Base-by-base conservation (phyloP, 306 rosid species). In the Trifolium dubium region DNA sequence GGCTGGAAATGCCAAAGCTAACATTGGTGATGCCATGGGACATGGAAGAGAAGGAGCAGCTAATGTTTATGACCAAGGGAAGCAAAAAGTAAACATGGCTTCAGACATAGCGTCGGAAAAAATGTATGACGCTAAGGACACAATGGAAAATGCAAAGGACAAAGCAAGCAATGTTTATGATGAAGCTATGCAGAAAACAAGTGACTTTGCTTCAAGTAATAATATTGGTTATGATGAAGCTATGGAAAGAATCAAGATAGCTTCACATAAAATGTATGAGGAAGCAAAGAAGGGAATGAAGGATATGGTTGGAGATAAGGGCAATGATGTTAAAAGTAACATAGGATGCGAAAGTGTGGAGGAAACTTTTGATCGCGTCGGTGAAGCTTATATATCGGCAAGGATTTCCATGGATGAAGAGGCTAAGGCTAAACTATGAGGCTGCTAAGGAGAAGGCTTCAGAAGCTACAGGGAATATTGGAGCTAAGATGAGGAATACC, bases 381-480 rank as follows among this genome's bases (percentile, higher is more conserved):
- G 40, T 10, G 83, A 79, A 32, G 41, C 79, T 1, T 83, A 73
- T 69, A 2, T 0, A 13, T 53, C 70, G 10, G 83, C 84, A 8
- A 81, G 67, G 82, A 74, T 84, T 13, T 51, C 75, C 6, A 30
- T 30, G 85, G 71, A 75, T 6, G 30, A 78, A 50, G 79, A 74
- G 64, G 83, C 83, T 12, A 83, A 78, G 74, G 37, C 53, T 67
- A 77, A 77, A 6, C 31, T 84, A 86, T 17, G 92, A 84, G 80
- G 80, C 77, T 77, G 88, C 89, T 8, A 92, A 86, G 80, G 97
- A 89, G 77, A 85, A 69, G 55, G 89, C 77, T 64, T 90, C 92
- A 0, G 76, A 86, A 43, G 84, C 87, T n/a, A 50, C 89, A 0
- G 90, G 79, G 0, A 80, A 90, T 74, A 31, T 87, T 64, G 92